Evolutionary conservation across 75 land plant species (phyloP), one percentile per base, ranked within the genome.

Genomic region (Pinus tabuliformis): DNA sequence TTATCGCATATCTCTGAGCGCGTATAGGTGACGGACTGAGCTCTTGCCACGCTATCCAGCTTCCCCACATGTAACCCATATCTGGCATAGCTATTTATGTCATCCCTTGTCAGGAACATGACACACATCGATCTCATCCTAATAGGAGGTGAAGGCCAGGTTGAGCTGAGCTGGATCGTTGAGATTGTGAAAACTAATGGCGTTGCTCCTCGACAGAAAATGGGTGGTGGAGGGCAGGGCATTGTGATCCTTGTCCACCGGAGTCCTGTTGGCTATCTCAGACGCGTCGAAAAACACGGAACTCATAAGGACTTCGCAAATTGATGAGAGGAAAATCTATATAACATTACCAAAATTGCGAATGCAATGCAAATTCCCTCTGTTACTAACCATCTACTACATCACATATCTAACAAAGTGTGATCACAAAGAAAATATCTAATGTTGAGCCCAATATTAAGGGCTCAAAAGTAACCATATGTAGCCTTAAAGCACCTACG

Each of bases 141-240:
- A 84, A 72, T 64, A 36, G 4, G 82, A 89, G 56, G 93, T 89
- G 62, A 74, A 86, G 57, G 96, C 81, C 72, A 95, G 75, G 63
- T 93, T 95, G 63, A 95, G 60, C 82, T 95, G 98, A 62, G 92
- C 92, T 33, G 98, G 96, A 61, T 85, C 89, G 30, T 81, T 76
- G 12, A 59, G 57, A 20, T 76, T 82, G 52, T 26, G 80, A 62
- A 95, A 95, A 37, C 75, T 70, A 14, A 93, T 61, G 39, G 14
- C 54, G 6, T 74, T 84, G n/a, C 91, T 88, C 17, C 61, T 81
- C 6, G 93, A 93, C 73, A 91, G 74, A 15, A 77, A 83, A 24
- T 83, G 80, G 36, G 75, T 60, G 1, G 90, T 89, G 75, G 86
- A 83, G 17, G 98, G 98, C 58, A 95, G 60, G 18, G 98, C 95